Base-by-base conservation (phyloP, 2,329 filamentous ascomycete genomes). In the Claviceps sp. region DNA sequence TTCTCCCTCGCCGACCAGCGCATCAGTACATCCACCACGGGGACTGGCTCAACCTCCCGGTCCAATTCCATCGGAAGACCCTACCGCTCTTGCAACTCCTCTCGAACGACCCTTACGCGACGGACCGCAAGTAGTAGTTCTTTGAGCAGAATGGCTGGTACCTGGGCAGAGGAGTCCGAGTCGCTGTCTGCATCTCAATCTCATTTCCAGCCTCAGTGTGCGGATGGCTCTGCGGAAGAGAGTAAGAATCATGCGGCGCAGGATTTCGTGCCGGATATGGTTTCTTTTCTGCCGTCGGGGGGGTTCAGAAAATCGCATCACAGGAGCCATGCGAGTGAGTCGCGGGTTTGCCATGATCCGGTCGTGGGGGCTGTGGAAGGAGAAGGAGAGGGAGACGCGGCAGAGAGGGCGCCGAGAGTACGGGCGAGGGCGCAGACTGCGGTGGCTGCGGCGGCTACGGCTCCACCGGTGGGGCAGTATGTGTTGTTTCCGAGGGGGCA, bases 11-110 rank as follows among this genome's bases (percentile, higher is more conserved):
- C 47, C 5, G 69, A 72, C 55, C 69, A 74, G 52, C 74, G 77
- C 16, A 72, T 70, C 22, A 80, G 77, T 63, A 76, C 75, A 11
- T 80, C 76, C 6, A 81, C 78, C 5, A 77, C 72, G 1, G 70
- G 65, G 24, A 80, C 76, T 49, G 65, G 66, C 53, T 70, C 71
- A 16, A 77, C 72, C 3, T 66, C 67, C 30, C 69, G 70, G 22
- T 75, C 74, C 1, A 67, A 70, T 30, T 75, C 72, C 18, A 72
- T 68, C 46, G 72, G 68, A 48, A 72, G 74, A 53, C 75, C 75
- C 26, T 76, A 79, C 62, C 69, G 72, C 48, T 81, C 78, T 13
- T 70, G 72, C 16, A 69, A 72, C 26, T 81, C 77, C 4, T 73
- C 71, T 9, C 74, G 73, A 54, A 79, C 77, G 1, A 73, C 73